A percentile compares a stretch with the other conserved stretches of the same genome.
Conservation (phyloP, 2,329 filamentous ascomycete species). For the Aspergillus pseudonomiae region DNA sequence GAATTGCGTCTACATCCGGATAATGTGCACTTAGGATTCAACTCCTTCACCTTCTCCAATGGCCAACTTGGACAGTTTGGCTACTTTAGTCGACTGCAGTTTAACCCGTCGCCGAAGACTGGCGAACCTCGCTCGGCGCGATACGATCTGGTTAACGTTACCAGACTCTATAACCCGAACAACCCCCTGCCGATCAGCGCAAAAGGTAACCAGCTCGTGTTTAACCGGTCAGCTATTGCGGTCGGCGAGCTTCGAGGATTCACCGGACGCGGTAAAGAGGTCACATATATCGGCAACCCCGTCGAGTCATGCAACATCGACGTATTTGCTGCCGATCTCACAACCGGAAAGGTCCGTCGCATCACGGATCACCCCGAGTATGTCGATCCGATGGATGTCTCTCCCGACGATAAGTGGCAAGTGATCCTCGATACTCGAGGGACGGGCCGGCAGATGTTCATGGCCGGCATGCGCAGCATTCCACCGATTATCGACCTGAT, state of each 20-base stretch:
- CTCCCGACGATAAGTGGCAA: conserved; percentile 48
- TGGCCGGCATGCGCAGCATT: conserved; percentile 43
- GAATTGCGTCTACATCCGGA: conserved; percentile 53
- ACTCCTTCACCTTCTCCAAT: conserved; percentile 34
- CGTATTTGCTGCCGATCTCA: conserved; percentile 46
- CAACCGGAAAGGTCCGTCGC: conserved; percentile 45
- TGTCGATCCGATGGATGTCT: conserved; percentile 47
- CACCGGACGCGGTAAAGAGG: conserved; percentile 45
- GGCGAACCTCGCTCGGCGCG: conserved; percentile 34
- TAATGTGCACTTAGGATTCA: conserved; percentile 48
- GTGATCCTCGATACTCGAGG: conserved; percentile 51
- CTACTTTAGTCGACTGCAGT: conserved; percentile 45
- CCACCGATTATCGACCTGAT: conserved; percentile 48
- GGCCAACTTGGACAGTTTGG: conserved; percentile 30
- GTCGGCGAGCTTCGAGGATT: conserved; percentile 53
- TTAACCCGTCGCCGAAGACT: conserved; percentile 40
- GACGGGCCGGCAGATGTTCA: conserved; percentile 47
- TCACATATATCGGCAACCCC: conserved; percentile 46
- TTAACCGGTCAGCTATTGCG: conserved; percentile 36
- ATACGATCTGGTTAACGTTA: conserved; percentile 49
- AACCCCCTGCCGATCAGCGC: conserved; percentile 22
- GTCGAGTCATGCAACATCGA: conserved; percentile 51
- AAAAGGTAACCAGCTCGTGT: conserved; percentile 30
- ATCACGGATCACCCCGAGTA: conserved; percentile 52
- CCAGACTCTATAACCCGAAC: conserved; percentile 34